A percentile compares a stretch with the other conserved stretches of the same genome.
phyloP scores from a whole-genome alignment of 2,329 filamentous ascomycete genomes.

The Apiospora aurea region DNA sequence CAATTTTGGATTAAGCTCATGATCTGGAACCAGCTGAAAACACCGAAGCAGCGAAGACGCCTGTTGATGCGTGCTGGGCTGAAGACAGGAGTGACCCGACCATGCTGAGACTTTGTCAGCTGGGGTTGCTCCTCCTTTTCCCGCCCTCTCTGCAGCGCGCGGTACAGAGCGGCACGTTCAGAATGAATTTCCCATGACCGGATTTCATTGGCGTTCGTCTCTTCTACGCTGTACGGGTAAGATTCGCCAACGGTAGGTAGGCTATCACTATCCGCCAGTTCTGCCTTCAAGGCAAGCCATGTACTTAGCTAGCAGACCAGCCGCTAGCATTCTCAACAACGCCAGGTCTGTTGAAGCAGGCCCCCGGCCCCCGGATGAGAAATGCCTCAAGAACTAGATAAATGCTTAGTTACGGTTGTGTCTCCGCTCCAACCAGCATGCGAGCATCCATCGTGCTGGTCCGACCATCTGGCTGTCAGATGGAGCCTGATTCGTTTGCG shows the following conservation, averaged over 20 bases:
- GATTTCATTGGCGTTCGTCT: neutral
- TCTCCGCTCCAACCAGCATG: neutral
- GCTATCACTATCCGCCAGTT: neutral
- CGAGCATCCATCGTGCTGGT: neutral
- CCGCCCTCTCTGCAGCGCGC: neutral
- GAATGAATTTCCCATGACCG: neutral
- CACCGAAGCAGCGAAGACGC: neutral
- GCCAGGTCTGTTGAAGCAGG: neutral
- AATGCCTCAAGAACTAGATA: neutral
- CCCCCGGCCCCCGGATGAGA: neutral
- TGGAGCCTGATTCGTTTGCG: neutral
- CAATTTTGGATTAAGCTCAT: conserved; percentile 13
- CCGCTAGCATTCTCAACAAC: neutral
- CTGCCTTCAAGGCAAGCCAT: neutral
- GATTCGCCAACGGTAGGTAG: neutral
- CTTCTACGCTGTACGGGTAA: neutral
- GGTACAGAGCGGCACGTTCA: neutral
- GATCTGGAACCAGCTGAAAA: conserved; percentile 15
- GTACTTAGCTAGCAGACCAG: neutral
- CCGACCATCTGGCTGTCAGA: neutral
- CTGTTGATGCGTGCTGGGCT: neutral
- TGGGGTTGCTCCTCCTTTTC: neutral
- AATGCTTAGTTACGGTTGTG: neutral
- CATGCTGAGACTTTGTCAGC: conserved; percentile 1
- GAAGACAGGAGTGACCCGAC: conserved; percentile 7